These are phyloP conservation scores for Podila clonocystis DNA, from an alignment of 192 early-diverging fungal species.

Conservation along the genomic window DNA sequence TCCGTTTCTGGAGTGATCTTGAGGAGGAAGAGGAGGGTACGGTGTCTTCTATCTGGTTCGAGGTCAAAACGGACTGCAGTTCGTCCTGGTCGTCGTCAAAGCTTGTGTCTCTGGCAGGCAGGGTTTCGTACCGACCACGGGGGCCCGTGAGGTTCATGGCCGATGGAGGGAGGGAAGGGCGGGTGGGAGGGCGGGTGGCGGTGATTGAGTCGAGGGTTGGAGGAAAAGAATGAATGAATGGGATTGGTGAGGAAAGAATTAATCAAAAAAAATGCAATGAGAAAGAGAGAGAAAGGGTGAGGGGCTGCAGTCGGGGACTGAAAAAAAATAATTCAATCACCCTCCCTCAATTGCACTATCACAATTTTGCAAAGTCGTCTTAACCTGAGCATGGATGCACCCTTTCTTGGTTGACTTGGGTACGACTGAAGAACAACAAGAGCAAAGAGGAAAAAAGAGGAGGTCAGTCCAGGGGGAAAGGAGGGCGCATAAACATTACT, in stretches of 20 bases:
- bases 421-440: no score
- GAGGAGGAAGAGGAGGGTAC: not conserved
- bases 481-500: no score
- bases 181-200: slow-evolving; percentile 2
- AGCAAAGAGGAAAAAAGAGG: no score
- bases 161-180: not conserved
- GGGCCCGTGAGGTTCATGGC: slow-evolving; percentile 5
- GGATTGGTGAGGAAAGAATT: not conserved
- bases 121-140: slow-evolving; percentile 22
- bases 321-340: no score
- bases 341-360: no score
- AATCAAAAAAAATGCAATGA: not conserved
- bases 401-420: no score
- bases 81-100: slow-evolving; percentile 25
- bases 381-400: no score
- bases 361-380: no score
- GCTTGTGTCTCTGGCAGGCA: slow-evolving; percentile 20
- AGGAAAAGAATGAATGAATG: not conserved
- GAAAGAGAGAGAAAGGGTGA: not conserved
- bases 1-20: slow-evolving; percentile 13
- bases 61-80: slow-evolving; percentile 31
- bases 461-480: no score
- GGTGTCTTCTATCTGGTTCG: slow-evolving; percentile 10
- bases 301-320: no score
- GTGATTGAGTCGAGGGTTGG: not conserved